Evolutionary conservation across 2,329 filamentous ascomycete genomes (phyloP).

Genomic region (Tolypocladium capitatum): DNA sequence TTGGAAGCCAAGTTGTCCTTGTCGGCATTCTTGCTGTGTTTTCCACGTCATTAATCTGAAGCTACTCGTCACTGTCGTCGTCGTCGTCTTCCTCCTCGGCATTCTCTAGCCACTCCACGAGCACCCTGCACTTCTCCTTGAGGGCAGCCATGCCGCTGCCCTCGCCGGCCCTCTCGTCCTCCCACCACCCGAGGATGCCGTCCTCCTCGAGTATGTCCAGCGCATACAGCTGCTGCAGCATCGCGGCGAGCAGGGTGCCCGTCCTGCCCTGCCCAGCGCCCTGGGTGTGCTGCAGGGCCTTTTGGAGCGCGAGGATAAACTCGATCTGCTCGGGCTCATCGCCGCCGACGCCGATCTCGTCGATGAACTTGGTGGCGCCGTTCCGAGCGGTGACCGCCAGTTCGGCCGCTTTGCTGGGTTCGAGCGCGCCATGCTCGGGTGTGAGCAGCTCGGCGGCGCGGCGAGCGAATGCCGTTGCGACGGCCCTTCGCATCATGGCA

Average conservation of each 20-base stretch:
- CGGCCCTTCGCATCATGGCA: conserved; percentile 71
- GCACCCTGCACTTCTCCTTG: conserved; percentile 57
- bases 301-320: conserved; percentile 70
- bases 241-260: conserved; percentile 57
- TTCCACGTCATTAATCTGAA: not conserved
- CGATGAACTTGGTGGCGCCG: conserved; percentile 42
- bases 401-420: conserved; percentile 52
- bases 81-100: conserved; percentile 60
- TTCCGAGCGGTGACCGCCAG: conserved; percentile 40
- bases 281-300: conserved; percentile 56
- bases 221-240: conserved; percentile 75
- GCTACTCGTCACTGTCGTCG: conserved; percentile 18
- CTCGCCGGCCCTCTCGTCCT: conserved; percentile 51
- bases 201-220: conserved; percentile 81
- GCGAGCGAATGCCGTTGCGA: conserved; percentile 75
- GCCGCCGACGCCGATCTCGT: conserved; percentile 46
- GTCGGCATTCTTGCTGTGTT: not conserved
- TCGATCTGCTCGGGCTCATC: conserved; percentile 73
- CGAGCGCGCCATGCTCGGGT: conserved; percentile 36
- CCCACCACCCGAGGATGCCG: conserved; percentile 82
- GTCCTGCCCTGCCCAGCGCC: conserved; percentile 37
- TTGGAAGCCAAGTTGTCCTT: not conserved
- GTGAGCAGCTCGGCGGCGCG: conserved; percentile 57
- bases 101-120: conserved; percentile 76
- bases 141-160: conserved; percentile 57